Conservation (phyloP, 2,329 filamentous ascomycete genomes). For the Plectosphaerella plurivora region DNA sequence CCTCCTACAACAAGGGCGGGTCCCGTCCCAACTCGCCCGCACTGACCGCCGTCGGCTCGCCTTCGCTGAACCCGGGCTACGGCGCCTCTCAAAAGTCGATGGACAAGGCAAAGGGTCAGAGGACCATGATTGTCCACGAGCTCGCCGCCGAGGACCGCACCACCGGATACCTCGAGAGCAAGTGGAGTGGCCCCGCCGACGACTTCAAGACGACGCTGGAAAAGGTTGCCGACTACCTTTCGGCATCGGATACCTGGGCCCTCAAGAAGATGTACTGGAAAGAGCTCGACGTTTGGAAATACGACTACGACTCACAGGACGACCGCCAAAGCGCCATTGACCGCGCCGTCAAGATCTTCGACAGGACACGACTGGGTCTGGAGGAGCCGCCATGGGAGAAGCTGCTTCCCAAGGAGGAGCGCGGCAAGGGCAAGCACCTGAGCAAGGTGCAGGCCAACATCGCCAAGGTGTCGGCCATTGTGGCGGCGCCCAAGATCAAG, state of each 20-base stretch:
- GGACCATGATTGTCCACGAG: constrained; percentile 54
- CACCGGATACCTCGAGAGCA: constrained; percentile 42
- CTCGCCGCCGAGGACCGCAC: constrained; percentile 50
- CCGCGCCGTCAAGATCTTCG: constrained; percentile 55
- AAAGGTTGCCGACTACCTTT: constrained; percentile 53
- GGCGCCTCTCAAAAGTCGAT: constrained; percentile 44
- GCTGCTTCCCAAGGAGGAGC: constrained; percentile 52
- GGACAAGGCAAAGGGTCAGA: constrained; percentile 49
- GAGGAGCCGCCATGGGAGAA: constrained; percentile 58
- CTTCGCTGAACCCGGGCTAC: constrained; percentile 42
- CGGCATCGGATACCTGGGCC: constrained; percentile 45
- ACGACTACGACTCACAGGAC: constrained; percentile 48
- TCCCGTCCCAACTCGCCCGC: constrained; percentile 53
- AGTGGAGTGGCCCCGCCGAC: constrained; percentile 46
- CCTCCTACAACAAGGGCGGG: constrained; percentile 26
- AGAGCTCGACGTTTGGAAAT: constrained; percentile 61
- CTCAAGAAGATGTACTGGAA: constrained; percentile 56
- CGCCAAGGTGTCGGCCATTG: constrained; percentile 39
- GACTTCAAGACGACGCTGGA: constrained; percentile 51
- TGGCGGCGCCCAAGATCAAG: constrained; percentile 43
- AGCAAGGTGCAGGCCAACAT: constrained; percentile 58
- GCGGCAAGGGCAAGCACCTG: constrained; percentile 55
- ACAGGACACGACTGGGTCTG: constrained; percentile 52
- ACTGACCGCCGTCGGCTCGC: constrained; percentile 49
- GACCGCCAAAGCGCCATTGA: constrained; percentile 58